phyloP scores from a whole-genome alignment of 768 basidiomycete genomes.

The Phlebiopsis flavidoalba region DNA sequence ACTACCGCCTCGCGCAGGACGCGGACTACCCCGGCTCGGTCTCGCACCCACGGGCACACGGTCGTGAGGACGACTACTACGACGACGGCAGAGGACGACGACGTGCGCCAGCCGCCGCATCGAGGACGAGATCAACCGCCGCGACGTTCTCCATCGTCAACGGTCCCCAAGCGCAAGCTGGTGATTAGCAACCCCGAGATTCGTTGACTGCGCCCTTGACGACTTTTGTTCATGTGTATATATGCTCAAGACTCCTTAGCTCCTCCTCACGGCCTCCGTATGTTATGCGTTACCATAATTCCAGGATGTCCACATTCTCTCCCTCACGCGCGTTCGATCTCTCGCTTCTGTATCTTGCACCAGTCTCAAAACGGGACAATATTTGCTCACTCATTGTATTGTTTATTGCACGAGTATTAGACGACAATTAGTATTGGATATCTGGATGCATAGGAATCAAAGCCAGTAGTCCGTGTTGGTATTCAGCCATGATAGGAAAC shows the following conservation, averaged over 20 bases:
- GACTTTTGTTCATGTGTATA: slow-evolving; percentile 20
- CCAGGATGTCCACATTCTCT: neutral
- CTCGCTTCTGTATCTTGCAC: slow-evolving; percentile 3
- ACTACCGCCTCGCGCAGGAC: slow-evolving; percentile 45
- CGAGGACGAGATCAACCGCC: slow-evolving; percentile 76
- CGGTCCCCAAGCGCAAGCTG: slow-evolving; percentile 66
- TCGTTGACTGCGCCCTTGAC: slow-evolving; percentile 14
- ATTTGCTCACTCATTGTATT: slow-evolving; percentile 16
- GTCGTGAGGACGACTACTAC: slow-evolving; percentile 52
- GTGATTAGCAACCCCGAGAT: slow-evolving; percentile 63
- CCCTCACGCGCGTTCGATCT: neutral
- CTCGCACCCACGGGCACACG: slow-evolving; percentile 35
- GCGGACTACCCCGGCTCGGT: slow-evolving; percentile 31
- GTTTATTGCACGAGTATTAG: slow-evolving; percentile 15
- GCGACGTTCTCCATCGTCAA: slow-evolving; percentile 82
- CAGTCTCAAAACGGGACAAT: neutral
- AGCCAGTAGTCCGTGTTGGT: slow-evolving; percentile 15
- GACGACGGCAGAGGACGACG: slow-evolving; percentile 76
- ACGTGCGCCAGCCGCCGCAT: slow-evolving; percentile 67
- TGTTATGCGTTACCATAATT: slow-evolving; percentile 3
- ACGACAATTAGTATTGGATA: slow-evolving; percentile 3
- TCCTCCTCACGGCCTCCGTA: neutral
- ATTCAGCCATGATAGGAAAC: slow-evolving; percentile 7
- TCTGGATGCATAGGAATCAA: slow-evolving; percentile 5
- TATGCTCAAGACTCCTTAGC: neutral